Evolutionary conservation across 1,139 yeast species (phyloP), one percentile per base, ranked within the genome.

Genomic region (Geotrichum klebahnii): DNA sequence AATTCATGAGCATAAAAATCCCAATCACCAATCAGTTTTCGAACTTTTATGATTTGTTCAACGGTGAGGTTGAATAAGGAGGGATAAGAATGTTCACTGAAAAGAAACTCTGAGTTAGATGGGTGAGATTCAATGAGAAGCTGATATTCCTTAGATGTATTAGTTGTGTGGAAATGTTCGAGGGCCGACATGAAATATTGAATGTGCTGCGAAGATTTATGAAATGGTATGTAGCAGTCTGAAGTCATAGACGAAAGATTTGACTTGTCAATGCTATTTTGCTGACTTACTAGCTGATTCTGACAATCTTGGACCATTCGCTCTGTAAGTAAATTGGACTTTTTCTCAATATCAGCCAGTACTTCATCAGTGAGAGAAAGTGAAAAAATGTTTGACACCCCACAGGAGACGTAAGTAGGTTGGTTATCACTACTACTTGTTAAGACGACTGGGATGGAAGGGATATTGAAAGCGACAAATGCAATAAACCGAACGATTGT

Each of bases 1-100:
- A 83, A 68, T 59, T 79, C 79, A 64, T 82, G 89, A 1, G 90
- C 87, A 17, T 82, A 82, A 62, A 84, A 84, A 50, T 79, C 77
- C 67, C 67, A 64, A 9, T 35, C 35, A 19, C 47, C 45, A 12
- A 49, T 32, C 10, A 38, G 32, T 17, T 23, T 6, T 10, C 23
- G 28, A 2, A 48, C 52, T 12, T 37, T n/a, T 16, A 24, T 23
- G 41, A 38, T 22, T 29, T 33, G 40, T 12, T 19, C 34, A n/a
- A 31, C 33, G 19, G 53, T 23, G 19, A 49, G 22, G 17, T 49
- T 34, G 23, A 49, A 49, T 20, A 49, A 20, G 4, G 16, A 19
- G 3, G 47, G 24, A 14, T 44, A 44, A 5, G 8, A 16, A 5
- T 10, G 3, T 34, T 20, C 33, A 14, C 5, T n/a, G 26, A 44